Conservation (phyloP, 2,329 filamentous ascomycete genomes). For the Pseudodiploospora longispora region DNA sequence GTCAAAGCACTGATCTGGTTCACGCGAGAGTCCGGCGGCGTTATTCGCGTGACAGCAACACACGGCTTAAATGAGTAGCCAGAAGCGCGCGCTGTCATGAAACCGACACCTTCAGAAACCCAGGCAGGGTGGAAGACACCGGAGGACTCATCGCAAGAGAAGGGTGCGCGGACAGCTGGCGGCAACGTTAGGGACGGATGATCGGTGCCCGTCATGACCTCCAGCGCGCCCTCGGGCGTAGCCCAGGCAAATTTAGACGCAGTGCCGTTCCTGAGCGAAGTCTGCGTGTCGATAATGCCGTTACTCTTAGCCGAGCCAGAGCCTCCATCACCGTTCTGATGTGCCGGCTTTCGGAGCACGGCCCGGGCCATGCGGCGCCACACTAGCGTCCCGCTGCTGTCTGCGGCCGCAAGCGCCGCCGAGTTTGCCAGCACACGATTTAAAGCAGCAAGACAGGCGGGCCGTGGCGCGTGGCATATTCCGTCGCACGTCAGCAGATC, state of each 20-base stretch:
- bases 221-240: neutral
- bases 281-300: too few relatives aligned
- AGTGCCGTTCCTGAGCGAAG: too few relatives aligned
- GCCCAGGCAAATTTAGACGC: neutral
- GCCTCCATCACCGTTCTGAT: too few relatives aligned
- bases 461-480: too few relatives aligned
- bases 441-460: too few relatives aligned
- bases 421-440: too few relatives aligned
- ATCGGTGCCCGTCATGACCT: neutral
- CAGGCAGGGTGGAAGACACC: neutral
- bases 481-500: too few relatives aligned
- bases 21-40: neutral
- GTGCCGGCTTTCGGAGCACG: too few relatives aligned
- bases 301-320: too few relatives aligned
- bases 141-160: neutral
- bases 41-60: neutral
- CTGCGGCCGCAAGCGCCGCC: too few relatives aligned
- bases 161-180: neutral
- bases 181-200: neutral
- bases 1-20: neutral
- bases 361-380: too few relatives aligned
- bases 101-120: neutral
- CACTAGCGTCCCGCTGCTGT: too few relatives aligned
- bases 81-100: neutral
- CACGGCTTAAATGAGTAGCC: neutral